Conservation (phyloP, 2,329 filamentous ascomycete genomes). For the Colletotrichum sp. region DNA sequence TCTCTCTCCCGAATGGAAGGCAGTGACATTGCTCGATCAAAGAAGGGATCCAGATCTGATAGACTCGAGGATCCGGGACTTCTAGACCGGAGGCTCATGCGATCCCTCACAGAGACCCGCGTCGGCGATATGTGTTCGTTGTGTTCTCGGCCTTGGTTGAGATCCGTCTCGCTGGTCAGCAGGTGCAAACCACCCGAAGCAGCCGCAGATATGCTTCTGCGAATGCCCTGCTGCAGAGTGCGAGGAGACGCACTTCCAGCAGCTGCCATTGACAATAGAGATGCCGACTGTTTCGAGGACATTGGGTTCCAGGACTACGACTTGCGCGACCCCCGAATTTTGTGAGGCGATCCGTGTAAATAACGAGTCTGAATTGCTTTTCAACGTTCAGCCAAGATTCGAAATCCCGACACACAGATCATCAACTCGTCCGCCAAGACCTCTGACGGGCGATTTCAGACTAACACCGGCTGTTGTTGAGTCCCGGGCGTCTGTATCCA, state of each 20-base stretch:
- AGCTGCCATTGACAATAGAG: neutral
- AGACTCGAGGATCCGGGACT: neutral
- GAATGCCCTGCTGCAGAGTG: neutral
- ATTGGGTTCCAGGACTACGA: neutral
- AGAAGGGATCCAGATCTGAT: neutral
- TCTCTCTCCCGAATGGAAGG: neutral
- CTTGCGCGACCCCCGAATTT: neutral
- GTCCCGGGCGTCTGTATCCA: neutral
- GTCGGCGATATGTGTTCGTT: neutral
- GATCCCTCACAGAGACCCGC: neutral
- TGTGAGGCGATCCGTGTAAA: neutral
- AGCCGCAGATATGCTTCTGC: neutral
- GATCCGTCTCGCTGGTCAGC: neutral
- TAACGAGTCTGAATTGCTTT: neutral
- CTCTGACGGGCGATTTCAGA: neutral
- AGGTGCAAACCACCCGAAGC: neutral
- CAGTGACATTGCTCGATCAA: neutral
- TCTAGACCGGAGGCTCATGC: neutral
- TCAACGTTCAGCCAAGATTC: neutral
- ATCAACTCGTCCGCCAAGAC: neutral
- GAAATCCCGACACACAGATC: neutral
- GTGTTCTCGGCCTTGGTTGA: neutral
- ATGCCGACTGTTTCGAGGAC: neutral
- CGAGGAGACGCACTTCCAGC: neutral
- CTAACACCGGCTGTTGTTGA: neutral